Evolutionary conservation across 2,329 filamentous ascomycete genomes (phyloP), one percentile per base, ranked within the genome.

Genomic region (Ophiosphaerella narmari): DNA sequence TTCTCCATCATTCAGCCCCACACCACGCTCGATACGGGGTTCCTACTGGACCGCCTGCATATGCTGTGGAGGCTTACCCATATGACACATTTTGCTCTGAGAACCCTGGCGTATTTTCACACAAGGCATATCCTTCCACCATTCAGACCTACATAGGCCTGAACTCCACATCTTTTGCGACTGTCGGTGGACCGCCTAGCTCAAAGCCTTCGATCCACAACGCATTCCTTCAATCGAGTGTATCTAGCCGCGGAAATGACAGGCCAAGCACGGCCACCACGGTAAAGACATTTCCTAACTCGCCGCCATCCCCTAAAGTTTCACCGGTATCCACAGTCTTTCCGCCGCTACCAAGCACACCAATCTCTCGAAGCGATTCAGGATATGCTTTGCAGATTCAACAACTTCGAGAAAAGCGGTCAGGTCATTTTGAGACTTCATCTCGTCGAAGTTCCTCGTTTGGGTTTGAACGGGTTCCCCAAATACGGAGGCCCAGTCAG

Each of bases 21-120:
- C 91, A 96, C 71, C 90, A 94, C 69, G 85, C 89, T 65, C 87
- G 89, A 50, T 97, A 86, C 65, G 92, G 93, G 34, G 91, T 99
- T 2, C 80, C 88, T 2, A 83, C 86, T n/a, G 94, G 93, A 0
- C 91, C 94, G 16, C 94, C 94, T 31, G 87, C 90, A 4, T 97
- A 97, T 72, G 92, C 91, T 3, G 85, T 96, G 47, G 94, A 99
- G 74, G 89, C 92, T 0, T 99, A 90, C 68, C 94, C 94, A 0
- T 90, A 89, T 67, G 90, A 97, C 70, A 84, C 89, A 2, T 97
- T 96, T 69, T 89, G 91, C 16, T 91, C 89, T 0, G 94, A 99
- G 73, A 92, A 90, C 58, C 82, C 87, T 29, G 82, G 87, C 1
- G 80, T 96, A 3, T 97, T 96, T 74, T 88, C 86, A 35, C 81